Evolutionary conservation across 2,329 filamentous ascomycete species (phyloP).

Genomic region (Polytolypa hystricis): DNA sequence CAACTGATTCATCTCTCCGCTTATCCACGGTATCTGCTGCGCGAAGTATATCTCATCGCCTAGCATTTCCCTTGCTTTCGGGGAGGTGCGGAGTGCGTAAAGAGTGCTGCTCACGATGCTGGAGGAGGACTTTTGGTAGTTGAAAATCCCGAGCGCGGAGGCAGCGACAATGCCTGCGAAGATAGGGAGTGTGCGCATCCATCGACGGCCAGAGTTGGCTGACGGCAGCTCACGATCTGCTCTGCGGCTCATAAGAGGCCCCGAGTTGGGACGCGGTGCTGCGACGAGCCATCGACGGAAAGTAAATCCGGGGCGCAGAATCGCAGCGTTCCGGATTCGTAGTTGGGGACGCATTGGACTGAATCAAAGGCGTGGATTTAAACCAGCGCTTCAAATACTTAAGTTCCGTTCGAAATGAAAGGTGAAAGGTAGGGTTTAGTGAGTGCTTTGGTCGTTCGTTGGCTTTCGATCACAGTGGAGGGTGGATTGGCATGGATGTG

Average conservation of each 20-base stretch:
- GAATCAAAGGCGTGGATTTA: too few species aligned
- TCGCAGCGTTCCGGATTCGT: conserved; percentile 2
- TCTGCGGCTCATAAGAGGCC: conserved; percentile 42
- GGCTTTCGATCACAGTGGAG: too few species aligned
- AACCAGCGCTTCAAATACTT: too few species aligned
- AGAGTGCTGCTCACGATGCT: conserved; percentile 78
- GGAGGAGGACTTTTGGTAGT: conserved; percentile 93
- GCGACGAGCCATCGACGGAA: conserved; percentile 37
- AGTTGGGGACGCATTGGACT: too few species aligned
- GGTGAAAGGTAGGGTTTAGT: too few species aligned
- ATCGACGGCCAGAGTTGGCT: conserved; percentile 42
- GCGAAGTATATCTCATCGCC: conserved; percentile 82
- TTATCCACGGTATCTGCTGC: conserved; percentile 70
- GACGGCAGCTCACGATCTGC: conserved; percentile 43
- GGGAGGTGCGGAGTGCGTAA: conserved; percentile 78
- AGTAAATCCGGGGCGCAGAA: conserved; percentile 7
- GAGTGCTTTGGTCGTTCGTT: too few species aligned
- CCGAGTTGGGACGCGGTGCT: conserved; percentile 39
- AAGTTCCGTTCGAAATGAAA: too few species aligned
- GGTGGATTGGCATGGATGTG: too few species aligned
- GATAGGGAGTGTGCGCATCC: conserved; percentile 65
- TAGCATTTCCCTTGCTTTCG: conserved; percentile 61
- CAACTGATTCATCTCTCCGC: conserved; percentile 82
- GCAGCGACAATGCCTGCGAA: conserved; percentile 62
- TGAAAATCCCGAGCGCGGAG: conserved; percentile 83